phyloP scores from a whole-genome alignment of 768 basidiomycete species.

The Boletus rufocinnamomeus region DNA sequence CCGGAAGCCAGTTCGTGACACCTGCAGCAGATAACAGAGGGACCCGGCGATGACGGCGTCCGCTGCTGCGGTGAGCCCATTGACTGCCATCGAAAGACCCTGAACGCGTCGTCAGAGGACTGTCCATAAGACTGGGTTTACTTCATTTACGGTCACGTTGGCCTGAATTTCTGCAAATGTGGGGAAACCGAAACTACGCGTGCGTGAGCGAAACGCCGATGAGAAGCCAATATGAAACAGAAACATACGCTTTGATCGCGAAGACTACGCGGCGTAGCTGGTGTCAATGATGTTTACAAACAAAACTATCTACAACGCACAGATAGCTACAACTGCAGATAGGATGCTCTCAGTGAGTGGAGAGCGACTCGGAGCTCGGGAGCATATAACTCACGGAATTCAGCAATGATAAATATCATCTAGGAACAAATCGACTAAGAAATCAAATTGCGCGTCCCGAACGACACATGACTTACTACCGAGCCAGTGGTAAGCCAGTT shows the following conservation, averaged over 20 bases:
- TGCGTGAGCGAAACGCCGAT: background rate
- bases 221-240: background rate
- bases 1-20: background rate
- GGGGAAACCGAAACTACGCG: background rate
- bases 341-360: background rate
- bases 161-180: background rate
- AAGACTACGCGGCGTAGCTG: background rate
- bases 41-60: background rate
- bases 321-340: background rate
- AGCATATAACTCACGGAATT: slow-evolving; percentile 34
- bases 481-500: slow-evolving; percentile 37
- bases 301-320: background rate
- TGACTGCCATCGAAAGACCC: background rate
- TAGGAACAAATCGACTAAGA: background rate
- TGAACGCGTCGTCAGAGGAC: background rate
- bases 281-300: background rate
- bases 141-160: background rate
- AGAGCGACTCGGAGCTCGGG: background rate
- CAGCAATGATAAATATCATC: slow-evolving; percentile 38
- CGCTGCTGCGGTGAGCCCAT: background rate
- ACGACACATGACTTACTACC: slow-evolving; percentile 23
- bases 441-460: background rate
- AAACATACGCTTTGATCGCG: background rate
- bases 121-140: background rate
- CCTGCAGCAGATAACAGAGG: background rate